These are phyloP conservation scores for Copromyces sp. DNA, from an alignment of 495 filamentous ascomycete genomes.

Conservation along the genomic window DNA sequence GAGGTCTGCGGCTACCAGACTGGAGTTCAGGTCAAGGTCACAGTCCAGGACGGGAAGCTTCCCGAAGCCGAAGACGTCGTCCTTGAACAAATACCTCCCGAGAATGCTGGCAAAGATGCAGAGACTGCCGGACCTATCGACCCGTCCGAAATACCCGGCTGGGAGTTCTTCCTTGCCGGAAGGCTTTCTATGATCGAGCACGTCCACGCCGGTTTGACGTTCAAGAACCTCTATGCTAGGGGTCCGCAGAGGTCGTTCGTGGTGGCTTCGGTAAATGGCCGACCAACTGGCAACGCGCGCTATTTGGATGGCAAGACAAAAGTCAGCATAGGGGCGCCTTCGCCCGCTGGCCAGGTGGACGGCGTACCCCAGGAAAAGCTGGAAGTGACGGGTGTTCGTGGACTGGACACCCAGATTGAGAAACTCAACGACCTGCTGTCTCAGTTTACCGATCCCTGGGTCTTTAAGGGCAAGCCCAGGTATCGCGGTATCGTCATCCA, in stretches of 20 bases:
- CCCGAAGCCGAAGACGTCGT: slow-evolving; percentile 32
- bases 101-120: slow-evolving; percentile 1
- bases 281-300: slow-evolving; percentile 25
- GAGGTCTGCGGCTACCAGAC: slow-evolving; percentile 54
- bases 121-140: slow-evolving; percentile 4
- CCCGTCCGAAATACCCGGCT: slow-evolving; percentile 14
- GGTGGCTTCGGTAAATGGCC: slow-evolving; percentile 37
- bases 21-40: slow-evolving; percentile 49
- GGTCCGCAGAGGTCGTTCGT: slow-evolving; percentile 38
- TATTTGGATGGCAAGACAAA: slow-evolving; percentile 28
- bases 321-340: slow-evolving; percentile 22
- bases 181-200: slow-evolving; percentile 33
- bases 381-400: slow-evolving; percentile 45
- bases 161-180: slow-evolving; percentile 22
- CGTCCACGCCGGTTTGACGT: slow-evolving; percentile 37
- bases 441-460: slow-evolving; percentile 36
- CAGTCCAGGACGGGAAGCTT: slow-evolving; percentile 21
- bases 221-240: slow-evolving; percentile 35
- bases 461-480: slow-evolving; percentile 24
- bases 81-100: slow-evolving; percentile 17
- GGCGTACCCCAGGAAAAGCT: slow-evolving; percentile 21
- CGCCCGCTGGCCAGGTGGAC: slow-evolving; percentile 1
- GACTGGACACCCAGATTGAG: slow-evolving; percentile 51
- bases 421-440: slow-evolving; percentile 58
- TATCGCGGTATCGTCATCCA: slow-evolving; percentile 59